Conservation (phyloP, 768 basidiomycete species). For the Epithele typhae region DNA sequence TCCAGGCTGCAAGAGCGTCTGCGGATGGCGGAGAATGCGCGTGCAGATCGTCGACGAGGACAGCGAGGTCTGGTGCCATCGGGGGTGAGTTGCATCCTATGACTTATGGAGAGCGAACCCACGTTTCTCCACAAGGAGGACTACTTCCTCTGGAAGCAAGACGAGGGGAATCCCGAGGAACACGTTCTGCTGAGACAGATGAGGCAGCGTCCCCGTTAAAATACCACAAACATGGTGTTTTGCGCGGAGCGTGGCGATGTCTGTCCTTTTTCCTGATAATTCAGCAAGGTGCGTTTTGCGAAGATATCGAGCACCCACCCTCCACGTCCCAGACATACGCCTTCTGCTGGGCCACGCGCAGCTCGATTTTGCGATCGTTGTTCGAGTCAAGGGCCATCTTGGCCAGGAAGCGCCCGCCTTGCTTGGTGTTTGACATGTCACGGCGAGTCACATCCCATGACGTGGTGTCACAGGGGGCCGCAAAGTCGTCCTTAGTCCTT, state of each 20-base stretch:
- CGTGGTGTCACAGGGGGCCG: slow-evolving; percentile 4
- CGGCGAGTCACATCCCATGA: slow-evolving; percentile 6
- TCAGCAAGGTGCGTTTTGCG: background rate
- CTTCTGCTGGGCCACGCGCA: slow-evolving; percentile 73
- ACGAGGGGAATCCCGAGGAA: slow-evolving; percentile 92
- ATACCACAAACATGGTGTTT: slow-evolving; percentile 82
- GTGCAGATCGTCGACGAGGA: slow-evolving; percentile 66
- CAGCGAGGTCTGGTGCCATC: slow-evolving; percentile 56
- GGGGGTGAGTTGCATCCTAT: background rate
- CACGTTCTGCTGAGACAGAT: slow-evolving; percentile 92
- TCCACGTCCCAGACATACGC: slow-evolving; percentile 90
- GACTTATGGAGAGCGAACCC: slow-evolving; percentile 12
- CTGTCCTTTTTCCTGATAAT: slow-evolving; percentile 36
- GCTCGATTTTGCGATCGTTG: slow-evolving; percentile 32
- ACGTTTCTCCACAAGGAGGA: slow-evolving; percentile 83
- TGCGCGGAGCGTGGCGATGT: slow-evolving; percentile 75
- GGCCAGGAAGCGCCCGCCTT: slow-evolving; percentile 3
- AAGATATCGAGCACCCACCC: slow-evolving; percentile 38
- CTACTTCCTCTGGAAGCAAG: slow-evolving; percentile 89
- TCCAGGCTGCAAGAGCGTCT: slow-evolving; percentile 50
- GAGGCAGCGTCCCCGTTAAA: slow-evolving; percentile 87
- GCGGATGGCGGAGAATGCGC: slow-evolving; percentile 50
- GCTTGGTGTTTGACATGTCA: no score
- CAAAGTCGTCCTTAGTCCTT: no score
- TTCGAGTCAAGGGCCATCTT: slow-evolving; percentile 15